phyloP scores from a whole-genome alignment of 2,329 filamentous ascomycete genomes.

The Pyricularia pennisetigena region DNA sequence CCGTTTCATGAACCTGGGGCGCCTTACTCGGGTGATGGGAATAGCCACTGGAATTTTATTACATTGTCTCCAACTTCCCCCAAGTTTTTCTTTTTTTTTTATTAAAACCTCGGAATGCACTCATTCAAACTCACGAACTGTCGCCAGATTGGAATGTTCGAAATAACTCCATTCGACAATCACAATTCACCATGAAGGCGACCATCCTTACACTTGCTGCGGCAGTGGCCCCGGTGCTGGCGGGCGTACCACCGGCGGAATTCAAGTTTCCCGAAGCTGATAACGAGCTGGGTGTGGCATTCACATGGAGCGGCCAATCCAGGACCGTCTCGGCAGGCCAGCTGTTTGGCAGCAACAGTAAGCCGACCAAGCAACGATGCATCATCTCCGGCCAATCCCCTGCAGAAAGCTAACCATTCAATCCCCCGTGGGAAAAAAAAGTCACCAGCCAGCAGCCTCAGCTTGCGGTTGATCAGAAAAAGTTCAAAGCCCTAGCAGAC shows the following conservation, averaged over 20 bases:
- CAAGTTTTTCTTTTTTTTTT: background rate
- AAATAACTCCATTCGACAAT: background rate
- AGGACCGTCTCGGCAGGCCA: conserved; percentile 3
- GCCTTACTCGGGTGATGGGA: background rate
- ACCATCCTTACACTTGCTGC: conserved; percentile 2
- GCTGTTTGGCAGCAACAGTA: conserved; percentile 3
- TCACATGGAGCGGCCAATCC: conserved; percentile 5
- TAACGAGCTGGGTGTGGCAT: conserved; percentile 6
- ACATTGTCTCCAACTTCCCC: background rate
- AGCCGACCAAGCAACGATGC: background rate
- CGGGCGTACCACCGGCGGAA: conserved; percentile 6
- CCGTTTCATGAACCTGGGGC: background rate
- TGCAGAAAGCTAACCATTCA: background rate
- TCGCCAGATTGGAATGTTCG: background rate
- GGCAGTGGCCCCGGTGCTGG: conserved; percentile 6
- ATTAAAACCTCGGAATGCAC: background rate
- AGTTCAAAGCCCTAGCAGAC: conserved; percentile 1
- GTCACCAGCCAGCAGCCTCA: conserved; percentile 6
- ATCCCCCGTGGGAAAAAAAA: background rate
- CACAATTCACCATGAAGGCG: background rate
- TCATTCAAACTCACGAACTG: background rate
- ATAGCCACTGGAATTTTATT: background rate
- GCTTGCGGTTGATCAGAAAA: conserved; percentile 4
- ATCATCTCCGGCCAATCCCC: background rate
- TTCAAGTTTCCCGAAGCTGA: conserved; percentile 6